These are phyloP conservation scores for Alternaria postmessia DNA, from an alignment of 2,329 filamentous ascomycete genomes.

Conservation along the genomic window DNA sequence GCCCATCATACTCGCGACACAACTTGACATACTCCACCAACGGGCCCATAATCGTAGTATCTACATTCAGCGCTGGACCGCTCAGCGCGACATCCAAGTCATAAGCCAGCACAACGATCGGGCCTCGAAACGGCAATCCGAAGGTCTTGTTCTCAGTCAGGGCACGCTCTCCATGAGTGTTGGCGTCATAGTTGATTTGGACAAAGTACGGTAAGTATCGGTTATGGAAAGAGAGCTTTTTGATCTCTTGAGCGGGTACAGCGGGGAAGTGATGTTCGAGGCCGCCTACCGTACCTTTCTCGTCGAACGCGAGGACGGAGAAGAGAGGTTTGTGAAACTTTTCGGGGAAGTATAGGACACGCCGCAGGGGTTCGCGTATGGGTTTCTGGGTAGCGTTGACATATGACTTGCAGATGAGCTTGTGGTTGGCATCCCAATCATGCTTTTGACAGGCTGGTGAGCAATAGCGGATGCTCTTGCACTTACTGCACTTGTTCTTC, in stretches of 20 bases:
- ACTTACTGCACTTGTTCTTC: constrained; percentile 14
- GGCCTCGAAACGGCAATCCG: constrained; percentile 12
- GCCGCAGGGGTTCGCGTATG: background rate
- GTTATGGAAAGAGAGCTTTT: constrained; percentile 22
- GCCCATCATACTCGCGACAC: constrained; percentile 20
- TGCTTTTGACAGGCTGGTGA: constrained; percentile 11
- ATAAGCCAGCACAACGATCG: constrained; percentile 17
- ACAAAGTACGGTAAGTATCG: constrained; percentile 15
- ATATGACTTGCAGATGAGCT: constrained; percentile 15
- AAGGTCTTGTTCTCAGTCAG: constrained; percentile 5
- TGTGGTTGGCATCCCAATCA: constrained; percentile 18
- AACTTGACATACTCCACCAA: constrained; percentile 21
- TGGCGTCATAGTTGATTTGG: constrained; percentile 24
- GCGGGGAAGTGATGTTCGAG: constrained; percentile 6
- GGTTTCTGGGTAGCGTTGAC: background rate
- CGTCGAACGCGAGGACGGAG: constrained; percentile 7
- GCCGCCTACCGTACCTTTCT: constrained; percentile 4
- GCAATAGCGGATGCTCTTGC: constrained; percentile 25
- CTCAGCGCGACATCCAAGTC: constrained; percentile 17
- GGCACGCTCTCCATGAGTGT: background rate
- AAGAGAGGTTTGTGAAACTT: constrained; percentile 1
- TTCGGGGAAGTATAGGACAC: constrained; percentile 11
- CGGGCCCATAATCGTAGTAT: constrained; percentile 9
- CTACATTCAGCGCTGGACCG: constrained; percentile 18
- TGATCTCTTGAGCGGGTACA: constrained; percentile 2